Evolutionary conservation across 1,284 basidiomycete genomes (phyloP), one percentile per base, ranked within the genome.

Genomic region (Fistulinella cinereoalba): DNA sequence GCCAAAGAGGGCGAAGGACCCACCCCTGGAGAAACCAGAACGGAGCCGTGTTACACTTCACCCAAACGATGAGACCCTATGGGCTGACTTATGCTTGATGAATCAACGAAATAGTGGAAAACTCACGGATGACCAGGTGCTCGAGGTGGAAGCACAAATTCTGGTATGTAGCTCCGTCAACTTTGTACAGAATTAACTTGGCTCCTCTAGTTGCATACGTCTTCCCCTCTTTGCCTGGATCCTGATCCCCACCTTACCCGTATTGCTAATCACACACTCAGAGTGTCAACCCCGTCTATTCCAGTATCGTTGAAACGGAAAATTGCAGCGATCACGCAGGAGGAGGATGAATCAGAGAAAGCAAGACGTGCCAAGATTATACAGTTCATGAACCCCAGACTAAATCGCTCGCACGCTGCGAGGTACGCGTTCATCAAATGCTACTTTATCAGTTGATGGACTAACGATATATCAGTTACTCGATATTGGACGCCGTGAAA

Each of bases 241-340:
- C 88, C 88, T 3, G 77, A 90, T 56, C 80, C 84, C 1, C 81
- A 84, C 59, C 72, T 90, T 23, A 77, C 80, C 15, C 79, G 87
- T 21, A 76, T 88, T 21, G 85, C 79, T 11, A 90, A 91, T 58
- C 78, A 79, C 53, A 74, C 85, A 4, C 68, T 85, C 39, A 70
- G 83, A 42, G 81, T 83, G 0, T 84, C 87, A 1, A 80, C 79
- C 0, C 85, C 86, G 0, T 75, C 79, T 12, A 73, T 79, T 19
- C 85, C 85, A 1, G 67, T 74, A n/a, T 82, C 87, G 1, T 69
- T 88, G 46, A 90, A 88, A 56, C 77, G 88, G n/a, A 91, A 90
- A 62, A 82, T 83, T 36, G 76, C 73, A 4, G 77, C 73, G 3
- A 65, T 82, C 55, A 70, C 70, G 41, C 75, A 77, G 10, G 86